A percentile compares a stretch with the other conserved stretches of the same genome.
phyloP scores from a whole-genome alignment of 2,329 filamentous ascomycete genomes.

The Alternaria infectoria region DNA sequence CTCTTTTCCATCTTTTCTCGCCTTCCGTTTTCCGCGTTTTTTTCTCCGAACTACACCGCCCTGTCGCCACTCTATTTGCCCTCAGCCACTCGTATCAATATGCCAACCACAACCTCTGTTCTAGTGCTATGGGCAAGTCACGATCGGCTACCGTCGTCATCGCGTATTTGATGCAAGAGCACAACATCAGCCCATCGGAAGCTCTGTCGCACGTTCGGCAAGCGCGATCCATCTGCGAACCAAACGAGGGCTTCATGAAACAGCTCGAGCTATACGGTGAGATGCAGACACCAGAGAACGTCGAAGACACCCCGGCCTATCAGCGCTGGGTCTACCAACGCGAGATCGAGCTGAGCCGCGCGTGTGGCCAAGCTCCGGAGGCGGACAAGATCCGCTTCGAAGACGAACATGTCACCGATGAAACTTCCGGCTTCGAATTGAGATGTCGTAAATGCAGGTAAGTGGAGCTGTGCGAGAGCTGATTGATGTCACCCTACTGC shows the following conservation, averaged over 20 bases:
- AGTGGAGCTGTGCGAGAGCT: conserved; percentile 31
- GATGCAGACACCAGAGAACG: conserved; percentile 78
- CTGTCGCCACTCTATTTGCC: conserved; percentile 40
- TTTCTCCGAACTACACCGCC: conserved; percentile 38
- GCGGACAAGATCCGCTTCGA: conserved; percentile 79
- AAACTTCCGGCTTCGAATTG: conserved; percentile 63
- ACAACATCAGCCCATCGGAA: conserved; percentile 61
- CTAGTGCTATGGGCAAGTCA: conserved; percentile 94
- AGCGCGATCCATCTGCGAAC: conserved; percentile 79
- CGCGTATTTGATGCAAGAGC: conserved; percentile 77
- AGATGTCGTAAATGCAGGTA: conserved; percentile 91
- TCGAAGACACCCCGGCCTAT: conserved; percentile 76
- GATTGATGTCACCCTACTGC: conserved; percentile 11
- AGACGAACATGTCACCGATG: conserved; percentile 63
- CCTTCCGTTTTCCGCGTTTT: conserved; percentile 25
- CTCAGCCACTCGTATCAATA: conserved; percentile 36
- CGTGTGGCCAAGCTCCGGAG: conserved; percentile 79
- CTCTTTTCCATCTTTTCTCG: conserved; percentile 17
- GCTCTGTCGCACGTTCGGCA: conserved; percentile 74
- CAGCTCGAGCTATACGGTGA: conserved; percentile 87
- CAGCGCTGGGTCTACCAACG: conserved; percentile 76
- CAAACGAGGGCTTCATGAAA: conserved; percentile 88
- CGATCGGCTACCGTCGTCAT: conserved; percentile 84
- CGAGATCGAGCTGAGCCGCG: conserved; percentile 70
- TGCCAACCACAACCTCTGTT: conserved; percentile 42